phyloP scores from a whole-genome alignment of 495 filamentous ascomycete genomes.

The Lepidopterella palustris region DNA sequence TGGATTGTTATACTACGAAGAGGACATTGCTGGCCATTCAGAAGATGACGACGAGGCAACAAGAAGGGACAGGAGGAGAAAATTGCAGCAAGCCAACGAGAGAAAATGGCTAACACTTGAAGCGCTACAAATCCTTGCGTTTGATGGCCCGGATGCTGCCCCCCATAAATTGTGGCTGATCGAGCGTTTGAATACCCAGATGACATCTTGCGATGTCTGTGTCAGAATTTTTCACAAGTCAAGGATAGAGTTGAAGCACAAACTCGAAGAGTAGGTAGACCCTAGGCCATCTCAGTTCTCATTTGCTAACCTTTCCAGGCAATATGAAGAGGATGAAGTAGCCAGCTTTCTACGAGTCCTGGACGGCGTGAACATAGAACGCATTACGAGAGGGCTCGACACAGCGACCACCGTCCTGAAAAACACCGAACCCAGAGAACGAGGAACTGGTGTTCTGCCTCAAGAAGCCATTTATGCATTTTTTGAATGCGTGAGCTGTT shows the following conservation, averaged over 20 bases:
- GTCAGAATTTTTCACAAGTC: constrained; percentile 73
- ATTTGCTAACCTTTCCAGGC: constrained; percentile 29
- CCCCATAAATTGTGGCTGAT: constrained; percentile 54
- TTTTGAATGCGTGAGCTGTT: constrained; percentile 58
- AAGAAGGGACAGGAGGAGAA: constrained; percentile 13
- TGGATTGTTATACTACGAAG: constrained; percentile 30
- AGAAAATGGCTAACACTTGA: constrained; percentile 54
- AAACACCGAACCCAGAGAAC: constrained; percentile 43
- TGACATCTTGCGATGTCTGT: constrained; percentile 72
- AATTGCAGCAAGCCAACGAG: constrained; percentile 43
- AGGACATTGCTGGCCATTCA: constrained; percentile 26
- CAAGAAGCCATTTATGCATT: constrained; percentile 50
- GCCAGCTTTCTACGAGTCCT: constrained; percentile 48
- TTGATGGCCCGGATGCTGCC: constrained; percentile 54
- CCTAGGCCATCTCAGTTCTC: neutral
- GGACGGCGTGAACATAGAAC: constrained; percentile 53
- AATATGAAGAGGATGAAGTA: constrained; percentile 59
- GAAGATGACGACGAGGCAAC: constrained; percentile 10
- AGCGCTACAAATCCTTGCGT: constrained; percentile 62
- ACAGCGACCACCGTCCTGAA: constrained; percentile 45
- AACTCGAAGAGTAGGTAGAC: constrained; percentile 39
- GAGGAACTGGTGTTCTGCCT: constrained; percentile 46
- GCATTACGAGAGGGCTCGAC: constrained; percentile 54
- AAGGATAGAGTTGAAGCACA: constrained; percentile 55
- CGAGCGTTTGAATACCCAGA: constrained; percentile 45